Base-by-base conservation (phyloP, 2,329 filamentous ascomycete genomes). In the Zalaria sp. region DNA sequence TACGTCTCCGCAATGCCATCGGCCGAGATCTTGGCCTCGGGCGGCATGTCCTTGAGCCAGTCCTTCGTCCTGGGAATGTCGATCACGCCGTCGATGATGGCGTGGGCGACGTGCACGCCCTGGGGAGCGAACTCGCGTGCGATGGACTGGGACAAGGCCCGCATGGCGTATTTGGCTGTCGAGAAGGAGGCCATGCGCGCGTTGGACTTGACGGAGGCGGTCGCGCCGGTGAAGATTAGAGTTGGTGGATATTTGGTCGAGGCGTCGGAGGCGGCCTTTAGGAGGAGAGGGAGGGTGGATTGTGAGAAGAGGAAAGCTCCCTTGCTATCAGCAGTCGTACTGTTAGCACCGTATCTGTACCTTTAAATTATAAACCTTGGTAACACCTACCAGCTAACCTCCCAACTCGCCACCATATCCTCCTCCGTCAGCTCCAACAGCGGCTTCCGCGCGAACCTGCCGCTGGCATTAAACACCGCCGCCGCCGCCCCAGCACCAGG, bases 1-100 rank as follows among this genome's bases (percentile, higher is more conserved):
- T 93, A 93, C 7, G 76, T 74, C 49, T 93, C 84, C 7, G 86
- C 86, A 67, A 93, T 93, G 50, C 80, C 81, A 48, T 84, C 80
- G 5, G 85, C 72, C 47, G 65, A 77, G 46, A 93, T 75, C 66
- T 88, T 89, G 0, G 69, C 75, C 59, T 80, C 77, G 4, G 71
- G 63, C 25, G 67, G 66, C 46, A 71, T 63, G 34, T 70, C 64
- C 55, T 73, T 71, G 42, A 71, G 56, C 62, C 63, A 79, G 32
- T 69, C 71, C 57, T 78, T 80, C 1, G 78, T 82, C 47, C 74
- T 67, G 1, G 83, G 82, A 41, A 83, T 87, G 58, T 93, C 82
- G 58, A 94, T 93, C 1, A 84, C 72, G 0, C 85, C 87, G 55
- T 94, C 87, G 42, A 93, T 79, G 46, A 93, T 77, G 4, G 80